Base-by-base conservation (phyloP, 2,329 filamentous ascomycete genomes). In the Fusarium sp. region DNA sequence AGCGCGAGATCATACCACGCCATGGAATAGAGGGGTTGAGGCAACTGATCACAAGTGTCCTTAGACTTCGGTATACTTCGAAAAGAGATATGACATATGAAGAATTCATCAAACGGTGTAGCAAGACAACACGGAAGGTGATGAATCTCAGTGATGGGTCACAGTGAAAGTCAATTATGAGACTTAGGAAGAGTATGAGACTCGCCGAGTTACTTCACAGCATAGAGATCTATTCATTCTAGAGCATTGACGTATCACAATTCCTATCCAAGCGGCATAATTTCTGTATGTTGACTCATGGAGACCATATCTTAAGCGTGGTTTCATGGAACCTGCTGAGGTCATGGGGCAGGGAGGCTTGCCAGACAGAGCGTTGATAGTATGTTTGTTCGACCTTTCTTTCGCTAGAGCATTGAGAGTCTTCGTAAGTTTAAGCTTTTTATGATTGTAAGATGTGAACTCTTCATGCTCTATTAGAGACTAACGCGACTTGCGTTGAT, bases 41-140 rank as follows among this genome's bases (percentile, higher is more conserved):
- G 26, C 24, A 22, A 10, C 57, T 80, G 42, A 56, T 78, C 18
- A 57, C 66, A 26, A 61, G 66, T 18, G 47, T 78, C 24, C 45
- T 80, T 24, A 62, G 59, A 39, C 60, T 69, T 18, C 77, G 77
- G 32, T 76, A 78, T 38, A 74, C 70, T 9, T 52, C 55, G n/a
- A 20, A 18, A 32, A 26, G 26, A 36, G 44, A 65, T 22, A 41
- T 60, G 47, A 32, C 39, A 10, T 32, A 70, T n/a, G 63, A 72
- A 13, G 61, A 70, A 13, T 78, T 78, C n/a, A 56, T 67, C 30
- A 22, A 52, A 26, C 54, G 55, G 38, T 64, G 71, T 42, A 36
- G 54, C 55, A 39, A 59, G 34, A 52, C 48, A 30, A 70, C 10
- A 10, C 44, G 18, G 36, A 61, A 75, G 45, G 60, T 75, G 14